Conservation (phyloP, 2,329 filamentous ascomycete genomes). For the Aureobasidium sp. region DNA sequence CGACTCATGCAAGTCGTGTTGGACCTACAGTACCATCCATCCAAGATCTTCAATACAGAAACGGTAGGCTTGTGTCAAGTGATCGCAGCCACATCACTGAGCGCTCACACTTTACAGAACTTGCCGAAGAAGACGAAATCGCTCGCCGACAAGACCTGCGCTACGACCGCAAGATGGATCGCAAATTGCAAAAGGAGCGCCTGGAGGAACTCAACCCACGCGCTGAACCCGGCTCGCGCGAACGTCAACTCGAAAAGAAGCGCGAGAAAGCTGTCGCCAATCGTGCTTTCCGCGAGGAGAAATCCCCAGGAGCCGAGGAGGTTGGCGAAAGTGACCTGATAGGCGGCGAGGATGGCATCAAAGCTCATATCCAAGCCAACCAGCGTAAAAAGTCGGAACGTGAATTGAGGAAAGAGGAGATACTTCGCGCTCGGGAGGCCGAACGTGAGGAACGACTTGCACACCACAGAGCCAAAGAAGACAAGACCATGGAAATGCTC, state of each 20-base stretch:
- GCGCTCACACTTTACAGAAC: constrained; percentile 28
- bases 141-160: constrained; percentile 48
- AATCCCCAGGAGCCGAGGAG: constrained; percentile 57
- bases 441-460: constrained; percentile 73
- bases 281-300: constrained; percentile 61
- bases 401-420: constrained; percentile 75
- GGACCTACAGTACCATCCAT: constrained; percentile 62
- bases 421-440: constrained; percentile 63
- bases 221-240: constrained; percentile 73
- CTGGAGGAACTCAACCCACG: constrained; percentile 78
- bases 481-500: constrained; percentile 76
- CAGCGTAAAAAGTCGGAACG: constrained; percentile 75
- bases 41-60: constrained; percentile 63
- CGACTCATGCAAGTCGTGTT: constrained; percentile 28
- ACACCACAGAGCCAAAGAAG: constrained; percentile 68
- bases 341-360: constrained; percentile 63
- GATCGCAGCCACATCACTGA: neutral
- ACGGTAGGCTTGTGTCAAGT: constrained; percentile 31
- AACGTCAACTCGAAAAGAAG: constrained; percentile 82
- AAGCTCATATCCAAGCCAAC: constrained; percentile 56
- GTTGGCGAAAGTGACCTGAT: constrained; percentile 70
- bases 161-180: constrained; percentile 57
- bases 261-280: constrained; percentile 65
- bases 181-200: constrained; percentile 59
- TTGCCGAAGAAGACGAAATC: constrained; percentile 45